Base-by-base conservation (phyloP, 1,284 basidiomycete species). In the Sporisorium graminicola region DNA sequence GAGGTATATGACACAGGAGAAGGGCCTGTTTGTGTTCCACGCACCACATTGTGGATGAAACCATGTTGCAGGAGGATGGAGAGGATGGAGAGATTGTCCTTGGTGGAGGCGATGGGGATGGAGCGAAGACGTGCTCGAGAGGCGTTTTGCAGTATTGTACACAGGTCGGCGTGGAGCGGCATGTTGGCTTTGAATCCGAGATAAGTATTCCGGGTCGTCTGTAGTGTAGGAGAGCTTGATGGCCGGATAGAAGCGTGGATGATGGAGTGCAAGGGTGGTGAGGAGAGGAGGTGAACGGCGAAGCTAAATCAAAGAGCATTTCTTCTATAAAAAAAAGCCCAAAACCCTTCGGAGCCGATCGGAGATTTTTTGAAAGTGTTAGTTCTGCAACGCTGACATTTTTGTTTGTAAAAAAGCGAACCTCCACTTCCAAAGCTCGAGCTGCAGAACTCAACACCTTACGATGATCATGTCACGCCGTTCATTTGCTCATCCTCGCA, bases 11-110 rank as follows among this genome's bases (percentile, higher is more conserved):
- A 88, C 0, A 82, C 76, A 0, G 94, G 93, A 10, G 89, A 89
- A 0, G 93, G 90, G 0, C 88, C 88, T 4, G 89, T 87, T 57
- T 90, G 87, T 12, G 93, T 94, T 7, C 94, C 94, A 14, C 93
- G 91, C 0, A 92, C 91, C 53, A 96, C 80, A 79, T 89, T 91
- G 58, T 91, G 90, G 81, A 96, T 87, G 87, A 96, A 95, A 61
- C 94, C 94, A 16, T 92, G 88, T 50, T 93, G 92, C 61, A 95
- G 90, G 75, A 96, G 91, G 78, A 95, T 93, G 78, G 91, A 90
- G 74, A 93, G 89, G 74, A 94, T 91, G 65, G 91, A 92, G 58
- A 93, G 89, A 79, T 94, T 94, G 87, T 94, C 93, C 46, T 90
- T 92, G 43, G 90, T 92, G 81, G 94, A 93, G 29, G 90, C 88